A percentile compares a stretch with the other conserved stretches of the same genome.
These are phyloP conservation scores for Argentina anserina DNA, from an alignment of 306 rosid genomes.

Conservation along the genomic window DNA sequence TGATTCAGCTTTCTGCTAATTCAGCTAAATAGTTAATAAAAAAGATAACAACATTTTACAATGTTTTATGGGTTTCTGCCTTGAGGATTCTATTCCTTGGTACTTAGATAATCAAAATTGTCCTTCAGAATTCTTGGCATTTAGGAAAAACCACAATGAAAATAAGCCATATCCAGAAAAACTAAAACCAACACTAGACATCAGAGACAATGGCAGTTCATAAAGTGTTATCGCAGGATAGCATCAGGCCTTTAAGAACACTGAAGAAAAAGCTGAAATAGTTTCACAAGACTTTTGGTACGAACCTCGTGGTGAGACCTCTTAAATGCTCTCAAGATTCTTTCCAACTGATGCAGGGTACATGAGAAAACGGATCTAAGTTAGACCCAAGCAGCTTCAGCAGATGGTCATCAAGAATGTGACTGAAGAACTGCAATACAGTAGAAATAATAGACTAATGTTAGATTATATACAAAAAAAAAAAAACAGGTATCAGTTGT, in stretches of 20 bases:
- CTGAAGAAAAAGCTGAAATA: slow-evolving; percentile 1
- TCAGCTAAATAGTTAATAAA: neutral
- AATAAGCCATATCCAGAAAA: neutral
- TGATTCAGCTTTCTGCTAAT: neutral
- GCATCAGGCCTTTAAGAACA: slow-evolving; percentile 13
- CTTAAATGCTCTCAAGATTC: slow-evolving; percentile 36
- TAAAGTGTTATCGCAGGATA: slow-evolving; percentile 7
- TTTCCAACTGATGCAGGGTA: slow-evolving; percentile 48
- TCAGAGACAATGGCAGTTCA: neutral
- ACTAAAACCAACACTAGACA: neutral
- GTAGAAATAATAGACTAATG: slow-evolving; percentile 10
- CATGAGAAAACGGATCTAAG: slow-evolving; percentile 38
- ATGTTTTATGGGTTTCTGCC: no score
- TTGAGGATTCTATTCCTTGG: no score
- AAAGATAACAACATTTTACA: neutral
- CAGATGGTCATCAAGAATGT: slow-evolving; percentile 34
- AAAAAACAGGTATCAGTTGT: slow-evolving; percentile 5
- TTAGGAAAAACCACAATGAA: neutral
- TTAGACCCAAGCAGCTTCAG: slow-evolving; percentile 21
- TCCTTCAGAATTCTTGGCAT: neutral
- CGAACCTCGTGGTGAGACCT: slow-evolving; percentile 79
- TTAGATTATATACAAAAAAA: slow-evolving; percentile 6
- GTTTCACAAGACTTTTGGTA: slow-evolving; percentile 10
- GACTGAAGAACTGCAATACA: slow-evolving; percentile 47
- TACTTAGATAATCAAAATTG: neutral